Percentiles rank a stretch among this genome's conserved stretches.
phyloP scores from a whole-genome alignment of 164 flowering plant genomes.

The Piper longum region DNA sequence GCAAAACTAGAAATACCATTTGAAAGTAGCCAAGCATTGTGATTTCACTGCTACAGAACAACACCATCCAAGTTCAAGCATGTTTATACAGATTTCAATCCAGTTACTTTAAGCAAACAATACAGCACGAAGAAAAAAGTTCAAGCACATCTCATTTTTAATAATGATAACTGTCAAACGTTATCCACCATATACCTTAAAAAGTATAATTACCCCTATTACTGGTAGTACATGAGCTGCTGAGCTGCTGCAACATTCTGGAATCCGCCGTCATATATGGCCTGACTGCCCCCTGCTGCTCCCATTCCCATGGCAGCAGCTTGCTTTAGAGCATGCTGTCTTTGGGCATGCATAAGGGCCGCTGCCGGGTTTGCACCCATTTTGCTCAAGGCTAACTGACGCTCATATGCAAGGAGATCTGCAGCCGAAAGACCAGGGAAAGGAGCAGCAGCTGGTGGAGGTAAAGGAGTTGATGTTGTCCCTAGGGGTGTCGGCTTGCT shows the following conservation, averaged over 20 bases:
- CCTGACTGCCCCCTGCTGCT: conserved; percentile 27
- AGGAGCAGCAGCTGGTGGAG: conserved; percentile 50
- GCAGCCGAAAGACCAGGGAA: conserved; percentile 37
- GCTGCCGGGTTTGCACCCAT: conserved; percentile 44
- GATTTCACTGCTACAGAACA: too few species aligned
- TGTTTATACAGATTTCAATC: too few species aligned
- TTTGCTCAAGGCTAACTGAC: conserved; percentile 54
- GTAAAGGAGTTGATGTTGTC: conserved; percentile 54
- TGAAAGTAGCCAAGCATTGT: too few species aligned
- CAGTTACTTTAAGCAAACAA: too few species aligned
- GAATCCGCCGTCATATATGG: conserved; percentile 67
- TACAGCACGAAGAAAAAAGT: too few species aligned
- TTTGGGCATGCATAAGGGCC: conserved; percentile 45
- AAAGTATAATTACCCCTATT: conserved; percentile 2
- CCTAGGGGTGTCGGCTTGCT: conserved; percentile 88
- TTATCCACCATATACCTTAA: too few species aligned
- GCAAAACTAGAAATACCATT: too few species aligned
- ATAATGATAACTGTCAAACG: too few species aligned
- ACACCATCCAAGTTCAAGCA: too few species aligned
- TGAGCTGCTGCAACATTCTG: conserved; percentile 46
- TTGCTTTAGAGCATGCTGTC: conserved; percentile 43
- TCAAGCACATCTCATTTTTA: background rate
- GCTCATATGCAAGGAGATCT: conserved; percentile 50
- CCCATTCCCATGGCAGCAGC: conserved; percentile 28
- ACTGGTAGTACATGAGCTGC: conserved; percentile 80